Evolutionary conservation across 352 stramenopile species (phyloP).

Genomic region (Phytophthora quininea): DNA sequence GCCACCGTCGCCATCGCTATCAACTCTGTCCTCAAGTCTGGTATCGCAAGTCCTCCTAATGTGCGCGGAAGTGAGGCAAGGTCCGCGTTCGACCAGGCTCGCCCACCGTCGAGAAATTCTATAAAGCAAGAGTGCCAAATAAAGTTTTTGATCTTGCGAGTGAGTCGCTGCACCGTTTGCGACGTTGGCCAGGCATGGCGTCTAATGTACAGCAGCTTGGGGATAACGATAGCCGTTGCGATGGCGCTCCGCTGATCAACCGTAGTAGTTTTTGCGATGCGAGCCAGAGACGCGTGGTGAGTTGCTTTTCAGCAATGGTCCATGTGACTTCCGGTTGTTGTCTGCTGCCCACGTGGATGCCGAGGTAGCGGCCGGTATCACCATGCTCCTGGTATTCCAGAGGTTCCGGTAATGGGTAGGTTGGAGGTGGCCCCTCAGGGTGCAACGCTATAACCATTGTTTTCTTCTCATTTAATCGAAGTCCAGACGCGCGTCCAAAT

Average conservation of each 20-base stretch:
- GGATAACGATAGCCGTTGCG: not conserved
- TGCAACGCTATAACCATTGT: not conserved
- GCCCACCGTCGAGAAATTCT: too few relatives aligned
- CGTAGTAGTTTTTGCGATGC: not conserved
- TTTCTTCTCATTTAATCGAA: not conserved
- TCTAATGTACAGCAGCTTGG: not conserved
- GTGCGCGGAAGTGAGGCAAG: too few relatives aligned
- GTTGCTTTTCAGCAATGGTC: not conserved
- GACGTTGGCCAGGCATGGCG: not conserved
- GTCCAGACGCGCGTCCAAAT: not conserved
- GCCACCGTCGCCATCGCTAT: too few relatives aligned
- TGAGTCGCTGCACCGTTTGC: not conserved
- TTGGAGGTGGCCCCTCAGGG: not conserved
- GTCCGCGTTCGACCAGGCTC: too few relatives aligned
- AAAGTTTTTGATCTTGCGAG: constrained; percentile 1
- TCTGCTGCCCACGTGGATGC: not conserved
- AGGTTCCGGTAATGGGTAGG: not conserved
- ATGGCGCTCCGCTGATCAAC: constrained; percentile 4
- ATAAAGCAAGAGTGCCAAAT: too few relatives aligned
- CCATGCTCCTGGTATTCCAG: not conserved
- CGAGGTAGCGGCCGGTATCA: not conserved
- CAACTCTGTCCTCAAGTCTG: too few relatives aligned
- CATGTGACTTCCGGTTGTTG: not conserved
- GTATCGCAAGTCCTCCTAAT: too few relatives aligned
- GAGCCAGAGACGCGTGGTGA: not conserved